Evolutionary conservation across 75 land plant species (phyloP), one percentile per base, ranked within the genome.

Genomic region (Sequoiadendron giganteum): DNA sequence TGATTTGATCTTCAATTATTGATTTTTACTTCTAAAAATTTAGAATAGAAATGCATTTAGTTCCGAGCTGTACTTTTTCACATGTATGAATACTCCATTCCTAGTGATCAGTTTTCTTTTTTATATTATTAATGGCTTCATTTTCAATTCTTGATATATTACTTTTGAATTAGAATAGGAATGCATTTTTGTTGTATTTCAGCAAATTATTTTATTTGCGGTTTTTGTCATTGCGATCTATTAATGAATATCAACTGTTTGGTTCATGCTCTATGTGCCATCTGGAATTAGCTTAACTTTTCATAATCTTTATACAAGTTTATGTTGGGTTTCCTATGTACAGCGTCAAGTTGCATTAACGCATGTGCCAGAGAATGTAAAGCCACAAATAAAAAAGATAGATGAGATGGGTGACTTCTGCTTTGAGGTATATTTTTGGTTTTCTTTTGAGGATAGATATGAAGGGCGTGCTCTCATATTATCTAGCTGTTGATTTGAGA

Each of bases 281-380:
- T 79, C 43, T 79, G 84, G 30, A 5, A 36, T 34, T 56, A 54
- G 86, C 16, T 55, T 55, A 25, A 55, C 10, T 16, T 16, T 85
- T 55, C 34, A 85, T 10, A 45, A 82, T 47, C 5, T 82, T n/a
- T 82, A 40, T 45, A 45, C 13, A 82, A n/a, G 45, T 82, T 2
- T 34, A n/a, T 82, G 32, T 6, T 54, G 68, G 39, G 77, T 75
- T 42, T 73, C 10, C 21, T n/a, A 83, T 82, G 52, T 88, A 65
- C 89, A 89, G 93, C 89, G 83, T 55, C 94, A 98, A 95, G 99
- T 98, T 70, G 95, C 96, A 14, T 88, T 96, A 88, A 97, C 95
- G 6, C 97, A 98, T 92, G 97, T 97, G 54, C 97, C 96, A 42
- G 95, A 93, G 52, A 93, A 92, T 92, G 94, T 93, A 68, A 95